Conservation (phyloP, 2,329 filamentous ascomycete species). For the Tolypocladium pustulatum region DNA sequence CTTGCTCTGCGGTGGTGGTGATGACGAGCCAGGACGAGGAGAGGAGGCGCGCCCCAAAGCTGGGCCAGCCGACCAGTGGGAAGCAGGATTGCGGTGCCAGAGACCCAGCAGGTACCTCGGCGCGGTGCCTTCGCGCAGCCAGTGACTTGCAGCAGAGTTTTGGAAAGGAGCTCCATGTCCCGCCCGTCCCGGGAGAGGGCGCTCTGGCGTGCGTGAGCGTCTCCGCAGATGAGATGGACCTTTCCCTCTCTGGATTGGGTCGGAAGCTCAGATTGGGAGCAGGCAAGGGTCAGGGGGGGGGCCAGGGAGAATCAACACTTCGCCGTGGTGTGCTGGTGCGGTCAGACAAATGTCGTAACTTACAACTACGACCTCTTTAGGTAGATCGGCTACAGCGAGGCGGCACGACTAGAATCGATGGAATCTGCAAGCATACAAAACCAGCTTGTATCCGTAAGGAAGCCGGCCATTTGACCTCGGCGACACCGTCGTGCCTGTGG, state of each 20-base stretch:
- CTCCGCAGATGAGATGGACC: background rate
- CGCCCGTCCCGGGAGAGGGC: background rate
- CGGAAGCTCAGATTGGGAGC: background rate
- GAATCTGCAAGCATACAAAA: background rate
- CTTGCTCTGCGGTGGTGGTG: background rate
- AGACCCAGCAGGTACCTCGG: background rate
- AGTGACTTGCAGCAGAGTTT: constrained; percentile 1
- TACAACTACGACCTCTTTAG: too few relatives aligned
- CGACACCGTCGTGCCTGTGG: background rate
- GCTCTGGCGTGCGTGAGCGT: background rate
- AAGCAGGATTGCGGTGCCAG: background rate
- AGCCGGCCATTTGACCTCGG: background rate
- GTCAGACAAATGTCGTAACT: too few relatives aligned
- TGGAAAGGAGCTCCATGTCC: background rate
- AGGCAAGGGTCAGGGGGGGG: background rate
- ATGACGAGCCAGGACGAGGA: background rate
- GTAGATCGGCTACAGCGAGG: too few relatives aligned
- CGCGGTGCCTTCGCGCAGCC: background rate
- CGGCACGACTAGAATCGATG: background rate
- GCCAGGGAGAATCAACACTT: too few relatives aligned
- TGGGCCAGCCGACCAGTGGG: background rate
- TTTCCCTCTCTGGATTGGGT: background rate
- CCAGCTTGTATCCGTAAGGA: background rate
- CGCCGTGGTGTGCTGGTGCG: too few relatives aligned
- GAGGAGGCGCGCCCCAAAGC: constrained; percentile 2